phyloP scores from a whole-genome alignment of 352 stramenopile species.

The Globisporangium cystogenes region DNA sequence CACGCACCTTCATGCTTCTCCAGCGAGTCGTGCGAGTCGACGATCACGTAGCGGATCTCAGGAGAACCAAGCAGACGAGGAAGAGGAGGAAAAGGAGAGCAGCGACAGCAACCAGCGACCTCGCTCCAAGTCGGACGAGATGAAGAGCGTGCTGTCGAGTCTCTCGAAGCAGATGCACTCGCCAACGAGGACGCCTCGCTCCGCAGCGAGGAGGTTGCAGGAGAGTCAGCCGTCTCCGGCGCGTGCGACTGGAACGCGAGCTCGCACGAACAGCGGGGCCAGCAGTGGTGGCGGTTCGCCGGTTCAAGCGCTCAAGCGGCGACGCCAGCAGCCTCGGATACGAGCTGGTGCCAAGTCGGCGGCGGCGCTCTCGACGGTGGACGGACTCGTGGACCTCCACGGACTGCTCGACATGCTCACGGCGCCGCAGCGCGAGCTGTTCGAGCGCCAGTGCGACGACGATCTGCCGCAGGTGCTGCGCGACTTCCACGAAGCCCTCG shows the following conservation, averaged over 20 bases:
- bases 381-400: conserved; percentile 36
- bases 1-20: not conserved
- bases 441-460: conserved; percentile 49
- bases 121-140: conserved; percentile 13
- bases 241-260: not conserved
- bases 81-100: conserved; percentile 1
- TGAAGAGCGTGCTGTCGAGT: conserved; percentile 8
- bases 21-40: not conserved
- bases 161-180: conserved; percentile 10
- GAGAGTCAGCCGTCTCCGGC: conserved; percentile 3
- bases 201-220: not conserved
- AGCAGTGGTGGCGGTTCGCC: conserved; percentile 3
- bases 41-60: not conserved
- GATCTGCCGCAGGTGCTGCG: conserved; percentile 50
- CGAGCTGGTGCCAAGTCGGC: conserved; percentile 3
- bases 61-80: not conserved
- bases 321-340: conserved; percentile 15
- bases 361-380: conserved; percentile 5
- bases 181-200: not conserved
- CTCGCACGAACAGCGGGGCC: conserved; percentile 1
- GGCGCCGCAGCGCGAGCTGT: conserved; percentile 39
- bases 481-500: conserved; percentile 69
- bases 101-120: not conserved
- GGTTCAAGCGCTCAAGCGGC: conserved; percentile 1
- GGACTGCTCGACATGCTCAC: conserved; percentile 50